Conservation (phyloP, 2,329 filamentous ascomycete genomes). For the Coniella lustricola region DNA sequence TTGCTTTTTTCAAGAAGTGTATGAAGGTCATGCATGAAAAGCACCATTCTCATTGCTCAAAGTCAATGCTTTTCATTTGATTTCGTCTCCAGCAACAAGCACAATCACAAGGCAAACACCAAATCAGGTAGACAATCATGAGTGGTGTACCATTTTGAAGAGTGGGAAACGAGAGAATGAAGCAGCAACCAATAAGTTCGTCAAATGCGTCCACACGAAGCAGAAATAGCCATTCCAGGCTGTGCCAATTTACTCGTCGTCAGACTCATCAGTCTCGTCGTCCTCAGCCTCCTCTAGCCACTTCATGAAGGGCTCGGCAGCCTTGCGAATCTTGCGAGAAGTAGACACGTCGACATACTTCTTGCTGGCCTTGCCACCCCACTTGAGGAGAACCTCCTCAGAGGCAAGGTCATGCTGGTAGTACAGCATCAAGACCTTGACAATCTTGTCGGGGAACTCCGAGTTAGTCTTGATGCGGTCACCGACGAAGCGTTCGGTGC, state of each 20-base stretch:
- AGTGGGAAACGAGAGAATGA: background rate
- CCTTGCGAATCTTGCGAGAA: conserved; percentile 93
- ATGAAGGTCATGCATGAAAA: too few species aligned
- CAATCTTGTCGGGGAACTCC: conserved; percentile 66
- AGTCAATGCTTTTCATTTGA: too few species aligned
- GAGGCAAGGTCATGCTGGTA: conserved; percentile 85
- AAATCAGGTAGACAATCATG: background rate
- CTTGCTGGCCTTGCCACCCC: conserved; percentile 94
- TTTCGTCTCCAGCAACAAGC: too few species aligned
- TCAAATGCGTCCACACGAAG: background rate
- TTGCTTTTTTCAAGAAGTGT: too few species aligned
- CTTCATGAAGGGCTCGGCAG: conserved; percentile 85
- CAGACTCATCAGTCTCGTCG: conserved; percentile 46
- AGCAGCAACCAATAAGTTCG: background rate
- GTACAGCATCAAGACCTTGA: conserved; percentile 80
- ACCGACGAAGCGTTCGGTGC: conserved; percentile 85
- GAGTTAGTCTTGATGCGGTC: conserved; percentile 66
- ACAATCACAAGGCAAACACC: background rate
- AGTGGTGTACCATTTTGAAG: background rate
- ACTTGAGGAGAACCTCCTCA: conserved; percentile 83
- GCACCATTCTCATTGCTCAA: too few species aligned
- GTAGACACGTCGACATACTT: conserved; percentile 88
- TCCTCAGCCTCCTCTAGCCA: conserved; percentile 88
- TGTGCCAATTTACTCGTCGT: conserved; percentile 23
- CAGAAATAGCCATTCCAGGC: background rate